A percentile compares a stretch with the other conserved stretches of the same genome.
These are phyloP conservation scores for Stephania cephalantha DNA, from an alignment of 164 flowering plant species.

Conservation along the genomic window DNA sequence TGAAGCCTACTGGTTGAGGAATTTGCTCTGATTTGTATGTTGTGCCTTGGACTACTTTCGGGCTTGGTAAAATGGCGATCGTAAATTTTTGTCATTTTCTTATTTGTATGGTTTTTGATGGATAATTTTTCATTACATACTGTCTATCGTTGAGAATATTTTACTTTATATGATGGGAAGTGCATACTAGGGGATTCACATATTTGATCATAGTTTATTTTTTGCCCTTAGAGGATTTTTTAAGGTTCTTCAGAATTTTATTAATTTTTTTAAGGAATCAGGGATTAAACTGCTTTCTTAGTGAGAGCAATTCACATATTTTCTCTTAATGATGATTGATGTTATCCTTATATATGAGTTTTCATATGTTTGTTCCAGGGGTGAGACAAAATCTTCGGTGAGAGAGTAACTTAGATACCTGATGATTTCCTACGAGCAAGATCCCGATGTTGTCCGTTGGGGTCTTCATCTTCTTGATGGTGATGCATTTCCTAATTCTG, in stretches of 20 bases:
- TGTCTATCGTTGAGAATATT: not conserved
- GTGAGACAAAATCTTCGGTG: not conserved
- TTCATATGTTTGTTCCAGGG: not conserved
- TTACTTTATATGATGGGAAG: not conserved
- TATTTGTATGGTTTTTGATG: not conserved
- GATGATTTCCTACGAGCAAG: conserved; percentile 50
- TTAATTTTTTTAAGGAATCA: not conserved
- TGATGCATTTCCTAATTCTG: conserved; percentile 39
- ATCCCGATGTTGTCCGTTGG: conserved; percentile 77
- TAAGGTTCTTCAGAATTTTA: not conserved
- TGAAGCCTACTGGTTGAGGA: not conserved
- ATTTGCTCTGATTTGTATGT: not conserved
- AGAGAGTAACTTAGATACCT: conserved; percentile 5
- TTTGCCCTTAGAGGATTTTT: not conserved
- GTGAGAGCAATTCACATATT: not conserved
- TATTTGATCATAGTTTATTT: not conserved
- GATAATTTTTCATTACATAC: too few relatives aligned
- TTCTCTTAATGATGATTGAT: not conserved
- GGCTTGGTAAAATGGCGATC: not conserved
- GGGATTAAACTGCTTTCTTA: not conserved
- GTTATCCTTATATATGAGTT: not conserved
- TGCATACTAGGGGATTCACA: not conserved
- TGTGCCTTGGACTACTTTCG: not conserved
- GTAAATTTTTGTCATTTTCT: not conserved
- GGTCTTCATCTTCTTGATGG: conserved; percentile 65